Conservation (phyloP, 2,329 filamentous ascomycete species). For the Dothistroma pini region DNA sequence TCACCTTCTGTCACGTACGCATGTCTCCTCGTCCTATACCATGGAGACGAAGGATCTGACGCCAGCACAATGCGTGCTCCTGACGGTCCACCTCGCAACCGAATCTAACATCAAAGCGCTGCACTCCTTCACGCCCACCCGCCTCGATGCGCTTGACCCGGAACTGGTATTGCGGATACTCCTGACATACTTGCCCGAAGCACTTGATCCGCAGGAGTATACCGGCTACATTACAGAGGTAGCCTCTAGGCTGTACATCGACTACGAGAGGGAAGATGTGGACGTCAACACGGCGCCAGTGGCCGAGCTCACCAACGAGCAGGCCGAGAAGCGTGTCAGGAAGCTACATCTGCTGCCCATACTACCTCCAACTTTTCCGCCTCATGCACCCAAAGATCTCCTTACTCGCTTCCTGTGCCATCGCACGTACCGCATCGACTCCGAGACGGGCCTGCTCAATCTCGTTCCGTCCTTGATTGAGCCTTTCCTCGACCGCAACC, state of each 20-base stretch:
- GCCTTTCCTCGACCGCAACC: conserved; percentile 63
- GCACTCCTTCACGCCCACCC: conserved; percentile 55
- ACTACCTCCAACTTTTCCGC: conserved; percentile 46
- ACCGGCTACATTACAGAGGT: conserved; percentile 59
- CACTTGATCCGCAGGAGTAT: conserved; percentile 60
- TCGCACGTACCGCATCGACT: conserved; percentile 65
- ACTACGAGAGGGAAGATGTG: conserved; percentile 39
- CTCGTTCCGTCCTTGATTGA: conserved; percentile 63
- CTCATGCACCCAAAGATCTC: conserved; percentile 51
- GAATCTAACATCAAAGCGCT: conserved; percentile 63
- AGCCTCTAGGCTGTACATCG: conserved; percentile 45
- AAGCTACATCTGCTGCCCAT: conserved; percentile 63
- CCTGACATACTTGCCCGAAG: conserved; percentile 74
- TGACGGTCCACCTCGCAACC: conserved; percentile 67
- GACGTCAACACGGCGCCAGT: conserved; percentile 56
- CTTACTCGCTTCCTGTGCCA: conserved; percentile 64
- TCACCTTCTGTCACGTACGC: background rate
- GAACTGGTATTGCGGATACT: conserved; percentile 68
- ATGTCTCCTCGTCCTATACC: background rate
- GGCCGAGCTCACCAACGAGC: conserved; percentile 56
- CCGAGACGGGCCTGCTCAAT: conserved; percentile 67
- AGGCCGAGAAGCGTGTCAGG: conserved; percentile 60
- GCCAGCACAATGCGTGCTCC: conserved; percentile 65
- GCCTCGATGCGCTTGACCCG: conserved; percentile 57
- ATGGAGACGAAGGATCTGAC: conserved; percentile 47